phyloP scores from a whole-genome alignment of 1,284 basidiomycete genomes.

The Phaffia rhodozyma region DNA sequence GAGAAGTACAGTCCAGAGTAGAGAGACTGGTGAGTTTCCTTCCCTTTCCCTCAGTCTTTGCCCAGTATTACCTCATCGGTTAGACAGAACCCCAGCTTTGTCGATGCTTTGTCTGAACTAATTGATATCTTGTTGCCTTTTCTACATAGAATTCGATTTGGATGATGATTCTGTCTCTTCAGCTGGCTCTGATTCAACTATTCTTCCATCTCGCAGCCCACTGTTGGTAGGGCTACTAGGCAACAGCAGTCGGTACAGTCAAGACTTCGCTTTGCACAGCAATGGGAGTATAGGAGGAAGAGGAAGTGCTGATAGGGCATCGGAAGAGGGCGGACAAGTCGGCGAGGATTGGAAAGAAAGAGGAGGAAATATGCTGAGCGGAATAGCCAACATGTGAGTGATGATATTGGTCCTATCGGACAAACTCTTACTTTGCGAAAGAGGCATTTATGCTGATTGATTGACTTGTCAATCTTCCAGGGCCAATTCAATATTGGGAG shows the following conservation, averaged over 20 bases:
- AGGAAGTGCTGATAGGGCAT: constrained; percentile 56
- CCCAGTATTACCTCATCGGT: background rate
- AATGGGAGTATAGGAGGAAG: constrained; percentile 41
- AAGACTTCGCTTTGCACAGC: constrained; percentile 44
- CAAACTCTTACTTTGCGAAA: too few species aligned
- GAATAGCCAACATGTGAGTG: constrained; percentile 65
- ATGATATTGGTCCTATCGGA: background rate
- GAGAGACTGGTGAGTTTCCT: constrained; percentile 13
- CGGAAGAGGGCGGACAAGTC: constrained; percentile 34
- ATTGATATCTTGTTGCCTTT: background rate
- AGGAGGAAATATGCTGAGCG: constrained; percentile 70
- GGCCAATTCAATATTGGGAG: constrained; percentile 92
- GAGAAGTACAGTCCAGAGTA: constrained; percentile 4
- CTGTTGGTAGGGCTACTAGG: constrained; percentile 56
- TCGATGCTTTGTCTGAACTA: background rate
- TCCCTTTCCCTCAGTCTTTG: background rate
- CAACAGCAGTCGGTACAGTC: constrained; percentile 42
- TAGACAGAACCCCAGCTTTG: background rate
- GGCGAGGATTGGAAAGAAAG: constrained; percentile 34
- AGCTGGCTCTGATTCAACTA: constrained; percentile 33
- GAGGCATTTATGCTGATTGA: background rate
- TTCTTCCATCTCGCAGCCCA: constrained; percentile 42
- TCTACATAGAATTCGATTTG: constrained; percentile 41
- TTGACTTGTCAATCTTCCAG: constrained; percentile 27
- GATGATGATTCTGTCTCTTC: constrained; percentile 45